Evolutionary conservation across 805 yeast species (phyloP).

Genomic region (Metschnikowia henanensis): DNA sequence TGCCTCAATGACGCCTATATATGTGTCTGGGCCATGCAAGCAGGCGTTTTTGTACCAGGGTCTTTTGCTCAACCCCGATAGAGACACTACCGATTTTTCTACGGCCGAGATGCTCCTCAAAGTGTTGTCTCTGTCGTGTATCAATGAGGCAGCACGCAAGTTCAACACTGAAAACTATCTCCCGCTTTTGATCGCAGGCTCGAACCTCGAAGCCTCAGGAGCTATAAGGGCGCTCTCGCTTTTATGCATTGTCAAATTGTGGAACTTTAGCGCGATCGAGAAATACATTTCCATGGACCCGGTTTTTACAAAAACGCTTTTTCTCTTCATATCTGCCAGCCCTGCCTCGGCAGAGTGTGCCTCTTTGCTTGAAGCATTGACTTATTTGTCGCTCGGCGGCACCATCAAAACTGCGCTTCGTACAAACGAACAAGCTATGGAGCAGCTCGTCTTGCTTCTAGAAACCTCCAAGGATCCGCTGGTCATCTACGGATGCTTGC

Average conservation of each 20-base stretch:
- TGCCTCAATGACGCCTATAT: constrained; percentile 10
- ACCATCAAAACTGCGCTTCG: constrained; percentile 13
- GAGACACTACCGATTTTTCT: constrained; percentile 3
- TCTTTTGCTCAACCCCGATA: constrained; percentile 8
- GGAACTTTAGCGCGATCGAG: constrained; percentile 20
- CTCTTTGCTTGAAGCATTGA: constrained; percentile 14
- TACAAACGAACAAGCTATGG: constrained; percentile 11
- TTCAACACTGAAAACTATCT: constrained; percentile 17
- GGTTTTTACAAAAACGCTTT: constrained; percentile 7
- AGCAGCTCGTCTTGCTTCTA: constrained; percentile 14
- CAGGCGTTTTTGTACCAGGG: constrained; percentile 12
- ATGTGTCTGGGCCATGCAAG: constrained; percentile 13
- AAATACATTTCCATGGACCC: constrained; percentile 14
- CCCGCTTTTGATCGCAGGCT: constrained; percentile 15
- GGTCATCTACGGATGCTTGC: constrained; percentile 42
- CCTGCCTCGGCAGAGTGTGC: not conserved
- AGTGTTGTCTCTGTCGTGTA: constrained; percentile 18
- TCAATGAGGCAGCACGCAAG: constrained; percentile 16
- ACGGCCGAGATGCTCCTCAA: constrained; percentile 12
- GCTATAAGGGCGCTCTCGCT: constrained; percentile 13
- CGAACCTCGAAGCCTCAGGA: constrained; percentile 1
- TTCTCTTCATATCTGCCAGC: constrained; percentile 1
- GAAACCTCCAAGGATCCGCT: constrained; percentile 15
- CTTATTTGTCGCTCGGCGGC: constrained; percentile 17
- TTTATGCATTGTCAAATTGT: constrained; percentile 19